Base-by-base conservation (phyloP, 2,329 filamentous ascomycete genomes). In the Stagonosporopsis cucurbitacearum region DNA sequence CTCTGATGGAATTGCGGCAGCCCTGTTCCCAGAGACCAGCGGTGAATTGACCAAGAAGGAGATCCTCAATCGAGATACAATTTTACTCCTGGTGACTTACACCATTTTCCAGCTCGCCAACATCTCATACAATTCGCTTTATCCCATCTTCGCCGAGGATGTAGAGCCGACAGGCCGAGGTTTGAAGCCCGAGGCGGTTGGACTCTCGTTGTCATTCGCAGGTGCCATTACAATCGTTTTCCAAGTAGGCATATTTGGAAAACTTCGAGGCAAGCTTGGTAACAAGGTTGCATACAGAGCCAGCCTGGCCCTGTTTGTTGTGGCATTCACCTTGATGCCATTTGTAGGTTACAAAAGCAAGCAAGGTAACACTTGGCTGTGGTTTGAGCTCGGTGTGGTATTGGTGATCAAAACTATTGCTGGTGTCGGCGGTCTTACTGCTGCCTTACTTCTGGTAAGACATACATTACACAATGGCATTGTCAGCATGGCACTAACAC, bases 101-200 rank as follows among this genome's bases (percentile, higher is more conserved):
- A 85, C 97, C 39, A 88, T 98, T 45, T 99, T 98, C 71, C 93
- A 97, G 69, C 82, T 99, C 5, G 88, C 90, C 58, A 98, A 98
- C 74, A 92, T 97, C 63, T 92, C 92, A 3, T 99, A 93, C 82
- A 97, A 96, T 76, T 94, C 91, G 17, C 81, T 99, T 0, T 99
- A 96, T 68, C 95, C 95, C 0, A 94, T 98, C 50, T 99, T 98
- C 67, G 91, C 89, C 0, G 88, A 93, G 50, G 87, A 89, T 0
- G 76, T 84, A 0, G 81, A 87, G 0, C 95, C 95, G 0, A 88
- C 88, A 0, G 95, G 95, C 17, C 88, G 95, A 36, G 81, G 83
- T 0, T 80, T 98, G 3, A 84, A 84, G 0, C 91, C 94, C 0
- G 84, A 86, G 53, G 91, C 90, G 57, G 96, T 98, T 40, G 95